phyloP scores from a whole-genome alignment of 2,329 filamentous ascomycete genomes.

The Ophiosphaerella herpotricha region DNA sequence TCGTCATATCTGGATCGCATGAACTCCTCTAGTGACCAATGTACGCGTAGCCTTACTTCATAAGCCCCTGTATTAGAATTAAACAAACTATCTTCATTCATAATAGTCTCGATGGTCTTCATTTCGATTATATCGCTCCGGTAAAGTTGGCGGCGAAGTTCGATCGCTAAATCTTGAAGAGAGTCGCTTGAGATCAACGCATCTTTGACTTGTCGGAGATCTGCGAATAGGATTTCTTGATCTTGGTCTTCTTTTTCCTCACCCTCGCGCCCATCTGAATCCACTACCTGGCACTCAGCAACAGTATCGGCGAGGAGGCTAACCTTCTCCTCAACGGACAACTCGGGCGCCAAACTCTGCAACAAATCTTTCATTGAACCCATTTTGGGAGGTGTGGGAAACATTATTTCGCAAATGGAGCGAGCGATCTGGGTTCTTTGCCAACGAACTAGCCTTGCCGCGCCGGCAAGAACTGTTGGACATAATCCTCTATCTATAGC shows the following conservation, averaged over 20 bases:
- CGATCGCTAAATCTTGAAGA: constrained; percentile 3
- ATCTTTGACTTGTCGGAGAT: constrained; percentile 1
- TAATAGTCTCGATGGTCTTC: not conserved
- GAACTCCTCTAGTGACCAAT: constrained; percentile 6
- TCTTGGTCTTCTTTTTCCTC: constrained; percentile 3
- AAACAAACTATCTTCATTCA: no score
- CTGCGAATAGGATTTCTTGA: not conserved
- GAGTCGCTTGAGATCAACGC: constrained; percentile 6
- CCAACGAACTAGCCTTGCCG: no score
- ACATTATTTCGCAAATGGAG: no score
- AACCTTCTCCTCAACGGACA: no score
- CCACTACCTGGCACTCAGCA: not conserved
- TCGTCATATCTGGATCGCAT: constrained; percentile 13
- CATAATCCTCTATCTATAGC: not conserved
- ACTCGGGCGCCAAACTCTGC: no score
- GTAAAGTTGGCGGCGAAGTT: constrained; percentile 6
- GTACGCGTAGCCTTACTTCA: constrained; percentile 1
- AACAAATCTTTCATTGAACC: no score
- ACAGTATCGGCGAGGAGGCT: not conserved
- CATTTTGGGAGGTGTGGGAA: no score
- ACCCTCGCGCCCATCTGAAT: not conserved
- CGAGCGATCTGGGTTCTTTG: no score
- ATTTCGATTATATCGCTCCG: constrained; percentile 1
- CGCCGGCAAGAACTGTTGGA: not conserved
- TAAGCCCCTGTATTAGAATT: no score